Evolutionary conservation across 2,329 filamentous ascomycete genomes (phyloP), one percentile per base, ranked within the genome.

Genomic region (Colletotrichum sp.): DNA sequence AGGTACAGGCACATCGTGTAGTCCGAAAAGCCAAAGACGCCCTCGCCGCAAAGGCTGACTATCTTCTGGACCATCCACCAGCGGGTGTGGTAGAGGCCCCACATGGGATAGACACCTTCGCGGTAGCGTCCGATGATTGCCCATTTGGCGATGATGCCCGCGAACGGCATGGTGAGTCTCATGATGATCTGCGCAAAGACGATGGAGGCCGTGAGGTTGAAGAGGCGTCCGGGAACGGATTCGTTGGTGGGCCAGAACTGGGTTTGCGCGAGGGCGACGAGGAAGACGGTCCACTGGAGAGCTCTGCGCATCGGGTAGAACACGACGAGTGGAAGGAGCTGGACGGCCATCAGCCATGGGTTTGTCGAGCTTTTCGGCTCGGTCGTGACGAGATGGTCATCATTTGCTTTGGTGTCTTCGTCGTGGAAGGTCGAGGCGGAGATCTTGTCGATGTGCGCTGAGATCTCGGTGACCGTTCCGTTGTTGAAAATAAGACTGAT

Each of bases 61-160:
- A 87, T 86, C 82, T 92, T 92, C 79, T 92, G 87, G 2, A 87
- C 86, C 71, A 92, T 78, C 90, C 90, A 92, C 90, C 90, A 92
- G 10, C 89, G 85, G 0, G 88, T 91, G 79, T 92, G 90, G 78
- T 91, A 92, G 2, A 80, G 76, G 2, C 89, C 89, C 90, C 90
- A 92, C 90, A 92, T 92, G 3, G 90, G 90, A 78, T 89, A 91
- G 4, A 90, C 80, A 1, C 90, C 90, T 79, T 89, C 86, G 43
- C 83, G 84, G 79, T 90, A 88, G 2, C 86, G 85, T 13, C 90
- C 90, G 57, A 92, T 88, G 67, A 92, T 83, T 8, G 88, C 60
- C 90, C 90, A 92, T 79, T 92, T 92, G 65, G 86, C 83, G 4
- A 82, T 55, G 28, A 92, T 90, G n/a, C 86, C 89, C 26, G 87